These are phyloP conservation scores for Raphanus hybrid DNA, from an alignment of 441 rosid genomes.

Conservation along the genomic window DNA sequence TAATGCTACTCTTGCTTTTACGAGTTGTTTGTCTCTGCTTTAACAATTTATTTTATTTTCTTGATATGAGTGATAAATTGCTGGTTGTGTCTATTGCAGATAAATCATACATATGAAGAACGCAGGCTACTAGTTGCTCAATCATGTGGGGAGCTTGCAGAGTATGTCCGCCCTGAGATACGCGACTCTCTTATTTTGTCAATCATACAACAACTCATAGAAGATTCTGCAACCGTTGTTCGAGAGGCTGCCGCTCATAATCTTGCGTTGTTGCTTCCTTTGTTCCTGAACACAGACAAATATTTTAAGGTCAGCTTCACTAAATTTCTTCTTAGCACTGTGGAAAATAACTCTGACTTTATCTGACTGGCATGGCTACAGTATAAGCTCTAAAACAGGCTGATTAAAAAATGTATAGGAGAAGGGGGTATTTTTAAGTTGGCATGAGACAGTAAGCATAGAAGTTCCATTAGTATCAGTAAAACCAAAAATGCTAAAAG, in stretches of 20 bases:
- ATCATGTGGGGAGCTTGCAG: constrained; percentile 98
- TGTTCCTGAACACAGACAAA: constrained; percentile 91
- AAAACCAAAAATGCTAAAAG: constrained; percentile 37
- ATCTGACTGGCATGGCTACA: constrained; percentile 78
- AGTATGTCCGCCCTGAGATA: constrained; percentile 90
- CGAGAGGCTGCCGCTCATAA: constrained; percentile 97
- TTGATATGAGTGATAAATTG: constrained; percentile 20
- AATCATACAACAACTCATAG: constrained; percentile 88
- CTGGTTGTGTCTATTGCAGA: constrained; percentile 55
- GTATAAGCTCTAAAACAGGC: constrained; percentile 80
- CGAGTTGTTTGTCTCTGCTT: constrained; percentile 35
- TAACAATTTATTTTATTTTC: constrained; percentile 12
- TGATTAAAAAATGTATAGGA: constrained; percentile 62
- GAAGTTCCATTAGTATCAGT: constrained; percentile 27
- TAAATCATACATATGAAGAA: constrained; percentile 95
- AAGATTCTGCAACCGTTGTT: constrained; percentile 94
- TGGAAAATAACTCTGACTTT: constrained; percentile 81
- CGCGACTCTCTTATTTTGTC: constrained; percentile 97
- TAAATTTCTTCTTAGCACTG: constrained; percentile 78
- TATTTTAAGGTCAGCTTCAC: constrained; percentile 98
- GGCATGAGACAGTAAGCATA: constrained; percentile 48
- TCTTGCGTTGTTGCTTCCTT: constrained; percentile 95
- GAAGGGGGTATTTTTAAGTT: constrained; percentile 50
- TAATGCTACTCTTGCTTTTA: constrained; percentile 42
- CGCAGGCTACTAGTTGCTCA: constrained; percentile 98